Evolutionary conservation across 345 rosid species (phyloP), one percentile per base, ranked within the genome.

Genomic region (Salix purpurea): DNA sequence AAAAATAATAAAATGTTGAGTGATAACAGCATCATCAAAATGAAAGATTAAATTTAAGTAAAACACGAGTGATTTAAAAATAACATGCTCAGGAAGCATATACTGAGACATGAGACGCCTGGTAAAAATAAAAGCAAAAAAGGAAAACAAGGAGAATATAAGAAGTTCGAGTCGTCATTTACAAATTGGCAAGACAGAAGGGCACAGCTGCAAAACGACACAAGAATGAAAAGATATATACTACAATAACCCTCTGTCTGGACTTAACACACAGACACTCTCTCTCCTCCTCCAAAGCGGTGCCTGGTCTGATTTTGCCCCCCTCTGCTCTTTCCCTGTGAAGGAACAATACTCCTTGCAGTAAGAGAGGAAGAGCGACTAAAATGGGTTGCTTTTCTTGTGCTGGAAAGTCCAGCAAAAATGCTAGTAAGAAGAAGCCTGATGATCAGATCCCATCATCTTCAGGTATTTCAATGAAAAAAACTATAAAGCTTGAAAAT

Each of bases 381-480:
- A 36, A 72, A 37, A 77, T 77, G 80, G 80, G 80, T 13, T 72
- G 80, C 42, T 77, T 71, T 65, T 71, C 58, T 24, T 77, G 80
- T 54, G 54, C 74, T 69, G 80, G 89, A 72, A 85, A 87, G 42
- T 79, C 90, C 28, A 78, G 52, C 52, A 80, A 86, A 71, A 76
- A 81, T 56, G 78, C 46, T 37, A 58, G 15, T 23, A 83, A 71
- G 70, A 84, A 73, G 76, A 76, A 83, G 81, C 64, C 79, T 54
- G 79, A 76, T 77, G 82, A 83, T 73, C 89, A 84, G 91, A 88
- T 85, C 91, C 86, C 87, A 76, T 86, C 91, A 50, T 79, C 78
- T 82, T 80, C 89, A 65, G 92, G 90, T 88, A 79, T 65, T 67
- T 28, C 48, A n/a, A 23, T 24, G 48, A 44, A 39, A 42, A 26